Evolutionary conservation across 2,329 filamentous ascomycete genomes (phyloP).

Genomic region (Fusarium napiforme): DNA sequence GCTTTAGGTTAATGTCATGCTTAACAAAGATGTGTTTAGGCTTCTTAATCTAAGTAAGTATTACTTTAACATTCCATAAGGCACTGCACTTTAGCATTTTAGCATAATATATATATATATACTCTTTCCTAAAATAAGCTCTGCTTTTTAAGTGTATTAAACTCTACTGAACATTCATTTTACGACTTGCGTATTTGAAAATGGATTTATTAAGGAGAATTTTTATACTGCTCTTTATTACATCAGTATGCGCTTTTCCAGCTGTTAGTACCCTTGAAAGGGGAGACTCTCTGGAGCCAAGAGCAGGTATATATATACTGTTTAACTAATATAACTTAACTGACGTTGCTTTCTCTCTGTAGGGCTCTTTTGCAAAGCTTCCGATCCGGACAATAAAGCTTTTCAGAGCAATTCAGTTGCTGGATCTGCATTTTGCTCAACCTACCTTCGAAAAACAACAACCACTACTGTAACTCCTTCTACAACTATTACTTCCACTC

Average conservation of each 20-base stretch:
- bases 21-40: background rate
- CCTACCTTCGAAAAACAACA: background rate
- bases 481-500: background rate
- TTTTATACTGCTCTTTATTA: background rate
- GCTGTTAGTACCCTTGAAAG: background rate
- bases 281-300: background rate
- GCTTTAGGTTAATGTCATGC: background rate
- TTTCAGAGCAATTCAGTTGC: background rate
- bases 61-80: background rate
- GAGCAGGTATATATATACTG: background rate
- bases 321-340: background rate
- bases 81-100: background rate
- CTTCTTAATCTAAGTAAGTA: background rate
- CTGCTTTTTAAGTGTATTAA: rapidly evolving
- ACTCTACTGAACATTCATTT: background rate
- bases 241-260: background rate
- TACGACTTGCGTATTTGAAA: rapidly evolving
- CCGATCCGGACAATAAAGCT: background rate
- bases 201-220: background rate
- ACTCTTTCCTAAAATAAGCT: background rate
- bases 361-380: background rate
- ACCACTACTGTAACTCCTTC: background rate
- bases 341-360: rapidly evolving
- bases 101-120: background rate
- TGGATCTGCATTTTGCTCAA: background rate